Percentiles rank a stretch among this genome's conserved stretches.
Evolutionary conservation across 1,139 yeast genomes (phyloP).

Genomic region (Diutina ranongensis): DNA sequence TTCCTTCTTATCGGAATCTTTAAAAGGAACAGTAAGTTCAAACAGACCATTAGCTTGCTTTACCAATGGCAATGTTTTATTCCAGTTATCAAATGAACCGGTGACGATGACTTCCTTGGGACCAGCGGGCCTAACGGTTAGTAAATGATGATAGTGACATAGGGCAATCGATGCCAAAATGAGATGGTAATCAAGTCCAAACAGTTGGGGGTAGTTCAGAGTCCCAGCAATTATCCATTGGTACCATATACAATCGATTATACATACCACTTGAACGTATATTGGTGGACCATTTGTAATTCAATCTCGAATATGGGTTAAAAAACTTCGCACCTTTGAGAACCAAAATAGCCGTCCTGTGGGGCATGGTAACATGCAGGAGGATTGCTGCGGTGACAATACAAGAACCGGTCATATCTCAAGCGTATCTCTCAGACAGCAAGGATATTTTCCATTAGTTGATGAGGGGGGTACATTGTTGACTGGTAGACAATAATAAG

Average conservation of each 20-base stretch:
- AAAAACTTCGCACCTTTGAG: slow-evolving; percentile 3
- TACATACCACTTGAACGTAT: slow-evolving; percentile 16
- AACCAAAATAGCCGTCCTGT: no score
- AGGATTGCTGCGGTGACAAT: background rate
- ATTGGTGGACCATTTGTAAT: slow-evolving; percentile 6
- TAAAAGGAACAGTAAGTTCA: slow-evolving; percentile 46
- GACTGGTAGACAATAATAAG: no score
- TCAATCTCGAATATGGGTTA: background rate
- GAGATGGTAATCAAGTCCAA: background rate
- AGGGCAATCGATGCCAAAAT: no score
- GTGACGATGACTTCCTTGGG: slow-evolving; percentile 64
- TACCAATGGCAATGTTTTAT: slow-evolving; percentile 44
- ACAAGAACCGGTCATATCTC: background rate
- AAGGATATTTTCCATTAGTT: no score
- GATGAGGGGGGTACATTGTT: no score
- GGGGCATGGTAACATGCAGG: slow-evolving; percentile 2
- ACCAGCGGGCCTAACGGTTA: slow-evolving; percentile 49
- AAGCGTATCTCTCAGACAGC: no score
- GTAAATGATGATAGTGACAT: background rate
- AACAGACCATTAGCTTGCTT: slow-evolving; percentile 52
- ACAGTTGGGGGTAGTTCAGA: background rate
- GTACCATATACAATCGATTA: background rate
- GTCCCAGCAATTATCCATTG: background rate
- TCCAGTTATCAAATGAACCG: slow-evolving; percentile 73
- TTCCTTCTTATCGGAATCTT: slow-evolving; percentile 21